These are phyloP conservation scores for Rhynchosporium graminicola DNA, from an alignment of 2,329 filamentous ascomycete genomes.

Conservation along the genomic window DNA sequence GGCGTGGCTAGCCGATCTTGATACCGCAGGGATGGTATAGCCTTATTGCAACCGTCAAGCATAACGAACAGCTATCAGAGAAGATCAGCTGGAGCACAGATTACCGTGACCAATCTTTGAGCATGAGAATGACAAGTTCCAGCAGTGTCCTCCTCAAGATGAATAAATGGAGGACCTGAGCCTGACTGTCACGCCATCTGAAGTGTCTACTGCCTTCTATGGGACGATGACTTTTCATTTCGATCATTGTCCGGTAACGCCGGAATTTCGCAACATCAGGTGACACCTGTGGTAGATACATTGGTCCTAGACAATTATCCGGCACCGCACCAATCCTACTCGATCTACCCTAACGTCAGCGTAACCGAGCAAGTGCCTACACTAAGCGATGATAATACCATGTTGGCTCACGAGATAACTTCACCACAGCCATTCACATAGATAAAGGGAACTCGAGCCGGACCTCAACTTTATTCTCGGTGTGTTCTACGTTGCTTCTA, in stretches of 20 bases:
- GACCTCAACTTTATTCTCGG: neutral
- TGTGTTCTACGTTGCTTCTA: neutral
- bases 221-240: neutral
- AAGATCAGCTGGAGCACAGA: neutral
- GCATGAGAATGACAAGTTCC: neutral
- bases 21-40: neutral
- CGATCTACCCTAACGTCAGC: neutral
- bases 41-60: too few relatives aligned
- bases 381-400: too few relatives aligned
- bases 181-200: too few relatives aligned
- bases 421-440: too few relatives aligned
- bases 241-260: neutral
- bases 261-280: too few relatives aligned
- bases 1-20: conserved; percentile 26
- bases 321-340: neutral
- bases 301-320: neutral
- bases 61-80: neutral
- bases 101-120: neutral
- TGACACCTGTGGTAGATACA: neutral
- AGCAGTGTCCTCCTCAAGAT: too few relatives aligned
- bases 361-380: neutral
- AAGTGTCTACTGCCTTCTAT: too few relatives aligned
- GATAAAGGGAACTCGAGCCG: neutral
- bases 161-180: too few relatives aligned
- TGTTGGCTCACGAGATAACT: too few relatives aligned